Conservation (phyloP, 768 basidiomycete genomes). For the Leucosporidium creatinivorum region DNA sequence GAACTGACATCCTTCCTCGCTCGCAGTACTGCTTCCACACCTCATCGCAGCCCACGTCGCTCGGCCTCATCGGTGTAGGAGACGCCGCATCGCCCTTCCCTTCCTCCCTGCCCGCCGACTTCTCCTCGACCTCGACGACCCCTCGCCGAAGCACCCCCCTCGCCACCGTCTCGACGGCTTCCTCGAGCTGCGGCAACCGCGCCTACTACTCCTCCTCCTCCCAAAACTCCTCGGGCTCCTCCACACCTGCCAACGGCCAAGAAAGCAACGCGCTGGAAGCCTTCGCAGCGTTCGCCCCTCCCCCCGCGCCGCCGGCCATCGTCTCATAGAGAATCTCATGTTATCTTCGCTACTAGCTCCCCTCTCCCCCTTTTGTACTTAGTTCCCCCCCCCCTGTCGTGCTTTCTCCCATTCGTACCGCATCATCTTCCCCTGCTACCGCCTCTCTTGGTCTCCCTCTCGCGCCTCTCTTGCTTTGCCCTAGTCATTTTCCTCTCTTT, state of each 20-base stretch:
- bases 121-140: neutral
- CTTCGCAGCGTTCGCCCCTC: too few relatives aligned
- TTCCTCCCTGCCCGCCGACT: neutral
- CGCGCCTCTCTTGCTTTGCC: neutral
- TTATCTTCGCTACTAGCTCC: too few relatives aligned
- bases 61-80: constrained; percentile 13
- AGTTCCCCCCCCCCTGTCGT: too few relatives aligned
- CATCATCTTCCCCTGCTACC: neutral
- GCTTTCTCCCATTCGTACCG: neutral
- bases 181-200: neutral
- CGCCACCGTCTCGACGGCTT: neutral
- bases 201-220: neutral
- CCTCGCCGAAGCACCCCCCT: neutral
- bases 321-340: too few relatives aligned
- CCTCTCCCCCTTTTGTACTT: too few relatives aligned
- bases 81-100: neutral
- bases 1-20: neutral
- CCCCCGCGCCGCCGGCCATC: too few relatives aligned
- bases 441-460: neutral
- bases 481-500: neutral
- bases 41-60: neutral
- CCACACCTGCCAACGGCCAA: too few relatives aligned
- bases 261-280: too few relatives aligned
- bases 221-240: neutral
- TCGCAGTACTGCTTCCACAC: constrained; percentile 26